Percentiles rank a stretch among this genome's conserved stretches.
These are phyloP conservation scores for Globisporangium uncinulatum DNA, from an alignment of 352 stramenopile species.

Conservation along the genomic window DNA sequence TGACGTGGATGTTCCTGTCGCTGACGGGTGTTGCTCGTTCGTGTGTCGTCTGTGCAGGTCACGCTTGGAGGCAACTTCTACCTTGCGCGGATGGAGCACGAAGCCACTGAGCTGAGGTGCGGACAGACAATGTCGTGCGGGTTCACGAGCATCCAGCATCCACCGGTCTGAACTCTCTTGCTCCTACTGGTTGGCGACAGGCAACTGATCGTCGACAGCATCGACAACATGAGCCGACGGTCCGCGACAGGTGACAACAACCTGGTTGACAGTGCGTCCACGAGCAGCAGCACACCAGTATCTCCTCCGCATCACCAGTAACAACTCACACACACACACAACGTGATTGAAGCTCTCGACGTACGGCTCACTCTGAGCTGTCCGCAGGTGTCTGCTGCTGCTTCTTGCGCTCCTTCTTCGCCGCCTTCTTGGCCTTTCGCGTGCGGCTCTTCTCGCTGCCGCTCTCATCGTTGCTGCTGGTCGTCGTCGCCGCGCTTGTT, in stretches of 20 bases:
- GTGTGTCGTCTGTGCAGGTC: conserved; percentile 7
- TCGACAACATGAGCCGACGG: conserved; percentile 21
- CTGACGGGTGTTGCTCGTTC: not conserved
- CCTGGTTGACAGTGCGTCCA: not conserved
- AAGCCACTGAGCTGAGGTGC: conserved; percentile 38
- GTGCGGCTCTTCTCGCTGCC: conserved; percentile 15
- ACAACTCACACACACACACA: too few relatives aligned
- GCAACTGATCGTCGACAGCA: conserved; percentile 26
- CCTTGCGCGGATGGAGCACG: conserved; percentile 56
- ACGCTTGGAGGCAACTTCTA: conserved; percentile 62
- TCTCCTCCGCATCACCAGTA: not conserved
- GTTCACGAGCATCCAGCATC: not conserved
- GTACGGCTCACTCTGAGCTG: not conserved
- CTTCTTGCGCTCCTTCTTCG: conserved; percentile 10
- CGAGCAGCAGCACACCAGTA: not conserved
- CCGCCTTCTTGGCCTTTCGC: conserved; percentile 20
- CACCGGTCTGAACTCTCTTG: not conserved
- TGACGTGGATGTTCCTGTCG: too few relatives aligned
- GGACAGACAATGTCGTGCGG: not conserved
- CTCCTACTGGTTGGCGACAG: conserved; percentile 3
- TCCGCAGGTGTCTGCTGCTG: conserved; percentile 7
- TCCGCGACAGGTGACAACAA: conserved; percentile 3
- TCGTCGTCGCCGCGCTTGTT: conserved; percentile 8
- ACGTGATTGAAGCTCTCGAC: conserved; percentile 1
- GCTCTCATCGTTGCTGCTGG: conserved; percentile 5